A percentile compares a stretch with the other conserved stretches of the same genome.
Conservation (phyloP, 2,329 filamentous ascomycete species). For the Didymella arachidicola region DNA sequence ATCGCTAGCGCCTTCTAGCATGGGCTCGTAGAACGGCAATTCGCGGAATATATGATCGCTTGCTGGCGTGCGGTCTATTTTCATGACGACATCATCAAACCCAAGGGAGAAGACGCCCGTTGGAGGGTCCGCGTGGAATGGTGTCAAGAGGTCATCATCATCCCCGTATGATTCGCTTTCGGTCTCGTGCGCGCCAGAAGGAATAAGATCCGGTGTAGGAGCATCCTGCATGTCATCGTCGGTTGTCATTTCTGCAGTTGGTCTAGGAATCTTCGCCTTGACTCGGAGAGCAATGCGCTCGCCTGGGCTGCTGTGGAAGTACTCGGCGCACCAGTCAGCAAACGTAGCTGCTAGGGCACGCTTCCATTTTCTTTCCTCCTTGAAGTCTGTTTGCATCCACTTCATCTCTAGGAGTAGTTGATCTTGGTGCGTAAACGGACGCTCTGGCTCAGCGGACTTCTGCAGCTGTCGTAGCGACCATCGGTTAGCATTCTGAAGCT, state of each 20-base stretch:
- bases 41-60: slow-evolving; percentile 81
- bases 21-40: slow-evolving; percentile 75
- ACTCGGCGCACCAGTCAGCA: slow-evolving; percentile 84
- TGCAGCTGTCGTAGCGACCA: slow-evolving; percentile 93
- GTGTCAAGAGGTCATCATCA: slow-evolving; percentile 53
- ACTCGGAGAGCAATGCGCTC: slow-evolving; percentile 75
- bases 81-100: slow-evolving; percentile 82
- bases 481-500: slow-evolving; percentile 87
- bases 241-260: slow-evolving; percentile 20
- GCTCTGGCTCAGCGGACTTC: slow-evolving; percentile 79
- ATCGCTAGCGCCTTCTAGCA: slow-evolving; percentile 43
- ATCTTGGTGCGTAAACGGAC: slow-evolving; percentile 83
- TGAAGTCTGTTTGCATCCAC: slow-evolving; percentile 97
- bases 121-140: slow-evolving; percentile 62
- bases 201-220: slow-evolving; percentile 51
- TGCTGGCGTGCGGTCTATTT: slow-evolving; percentile 74
- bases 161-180: slow-evolving; percentile 51
- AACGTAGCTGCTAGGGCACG: slow-evolving; percentile 79
- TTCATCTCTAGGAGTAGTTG: slow-evolving; percentile 89
- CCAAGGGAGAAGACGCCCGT: slow-evolving; percentile 84
- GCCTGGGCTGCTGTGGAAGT: slow-evolving; percentile 70
- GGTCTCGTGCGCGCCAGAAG: slow-evolving; percentile 49
- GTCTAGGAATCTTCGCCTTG: slow-evolving; percentile 54
- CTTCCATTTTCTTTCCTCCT: slow-evolving; percentile 95
- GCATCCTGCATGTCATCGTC: slow-evolving; percentile 50